These are phyloP conservation scores for Aspergillus sclerotiicarbonarius DNA, from an alignment of 495 filamentous ascomycete genomes.

Conservation along the genomic window DNA sequence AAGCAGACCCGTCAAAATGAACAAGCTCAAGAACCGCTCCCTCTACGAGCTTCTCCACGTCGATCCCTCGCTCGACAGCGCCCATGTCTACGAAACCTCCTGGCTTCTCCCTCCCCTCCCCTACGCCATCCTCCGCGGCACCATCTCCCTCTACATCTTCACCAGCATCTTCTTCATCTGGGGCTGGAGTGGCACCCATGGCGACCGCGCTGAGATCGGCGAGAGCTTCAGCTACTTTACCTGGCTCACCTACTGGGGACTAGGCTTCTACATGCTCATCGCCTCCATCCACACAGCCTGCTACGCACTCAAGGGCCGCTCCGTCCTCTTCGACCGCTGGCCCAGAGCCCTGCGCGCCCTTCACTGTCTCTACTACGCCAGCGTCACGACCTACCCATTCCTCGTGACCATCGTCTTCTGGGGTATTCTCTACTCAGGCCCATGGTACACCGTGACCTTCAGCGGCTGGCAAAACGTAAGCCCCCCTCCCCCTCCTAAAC, in stretches of 20 bases:
- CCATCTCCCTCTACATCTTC: conserved; percentile 70
- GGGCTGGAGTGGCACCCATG: conserved; percentile 52
- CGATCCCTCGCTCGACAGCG: conserved; percentile 49
- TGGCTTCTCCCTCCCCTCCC: conserved; percentile 67
- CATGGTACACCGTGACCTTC: conserved; percentile 52
- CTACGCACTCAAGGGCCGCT: conserved; percentile 57
- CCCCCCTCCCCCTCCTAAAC: neutral
- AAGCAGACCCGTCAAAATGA: conserved; percentile 16
- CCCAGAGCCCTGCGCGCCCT: conserved; percentile 60
- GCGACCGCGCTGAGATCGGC: conserved; percentile 37
- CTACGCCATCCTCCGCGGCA: conserved; percentile 56
- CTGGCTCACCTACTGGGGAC: conserved; percentile 72
- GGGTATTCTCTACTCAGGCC: conserved; percentile 39
- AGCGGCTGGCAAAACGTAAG: conserved; percentile 64
- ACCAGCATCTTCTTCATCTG: conserved; percentile 67
- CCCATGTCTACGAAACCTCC: conserved; percentile 69
- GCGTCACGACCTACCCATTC: conserved; percentile 66
- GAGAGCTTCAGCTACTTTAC: conserved; percentile 78
- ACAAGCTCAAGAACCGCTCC: conserved; percentile 11
- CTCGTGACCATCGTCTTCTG: conserved; percentile 60
- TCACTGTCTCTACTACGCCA: conserved; percentile 65
- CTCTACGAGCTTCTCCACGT: conserved; percentile 27
- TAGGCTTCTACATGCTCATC: conserved; percentile 73
- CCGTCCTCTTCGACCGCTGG: conserved; percentile 59
- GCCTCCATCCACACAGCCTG: conserved; percentile 62